phyloP scores from a whole-genome alignment of 768 basidiomycete genomes.

The Russula vinacea region DNA sequence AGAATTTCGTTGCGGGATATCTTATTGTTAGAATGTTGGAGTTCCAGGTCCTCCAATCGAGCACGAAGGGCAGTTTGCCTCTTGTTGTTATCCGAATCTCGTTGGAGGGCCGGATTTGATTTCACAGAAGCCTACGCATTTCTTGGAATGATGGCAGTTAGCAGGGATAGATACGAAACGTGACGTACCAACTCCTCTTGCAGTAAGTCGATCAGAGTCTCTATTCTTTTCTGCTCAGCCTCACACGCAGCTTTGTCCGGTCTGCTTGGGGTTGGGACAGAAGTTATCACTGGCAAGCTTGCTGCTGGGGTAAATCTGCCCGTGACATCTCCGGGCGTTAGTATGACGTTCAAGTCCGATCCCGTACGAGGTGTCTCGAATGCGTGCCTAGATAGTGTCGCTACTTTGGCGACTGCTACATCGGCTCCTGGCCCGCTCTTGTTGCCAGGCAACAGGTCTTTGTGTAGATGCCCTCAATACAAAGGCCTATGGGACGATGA shows the following conservation, averaged over 20 bases:
- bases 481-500: not conserved
- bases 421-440: not conserved
- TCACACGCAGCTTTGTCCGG: constrained; percentile 88
- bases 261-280: constrained; percentile 45
- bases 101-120: constrained; percentile 70
- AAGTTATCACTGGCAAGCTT: constrained; percentile 26
- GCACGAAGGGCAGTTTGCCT: constrained; percentile 51
- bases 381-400: not conserved
- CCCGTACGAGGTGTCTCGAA: not conserved
- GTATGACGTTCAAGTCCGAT: not conserved
- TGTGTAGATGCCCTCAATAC: not conserved
- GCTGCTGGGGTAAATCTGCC: constrained; percentile 41
- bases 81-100: constrained; percentile 31
- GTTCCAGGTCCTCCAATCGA: constrained; percentile 77
- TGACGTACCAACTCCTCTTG: constrained; percentile 74
- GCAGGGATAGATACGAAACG: constrained; percentile 1
- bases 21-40: constrained; percentile 66
- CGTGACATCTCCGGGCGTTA: constrained; percentile 33
- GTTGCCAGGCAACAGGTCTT: not conserved
- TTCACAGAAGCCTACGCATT: constrained; percentile 56
- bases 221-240: constrained; percentile 77
- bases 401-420: not conserved
- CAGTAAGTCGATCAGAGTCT: constrained; percentile 76
- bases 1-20: constrained; percentile 60
- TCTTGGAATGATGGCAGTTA: constrained; percentile 31